A percentile compares a stretch with the other conserved stretches of the same genome.
Evolutionary conservation across 1,284 basidiomycete species (phyloP).

Genomic region (Heterobasidion irregulare): DNA sequence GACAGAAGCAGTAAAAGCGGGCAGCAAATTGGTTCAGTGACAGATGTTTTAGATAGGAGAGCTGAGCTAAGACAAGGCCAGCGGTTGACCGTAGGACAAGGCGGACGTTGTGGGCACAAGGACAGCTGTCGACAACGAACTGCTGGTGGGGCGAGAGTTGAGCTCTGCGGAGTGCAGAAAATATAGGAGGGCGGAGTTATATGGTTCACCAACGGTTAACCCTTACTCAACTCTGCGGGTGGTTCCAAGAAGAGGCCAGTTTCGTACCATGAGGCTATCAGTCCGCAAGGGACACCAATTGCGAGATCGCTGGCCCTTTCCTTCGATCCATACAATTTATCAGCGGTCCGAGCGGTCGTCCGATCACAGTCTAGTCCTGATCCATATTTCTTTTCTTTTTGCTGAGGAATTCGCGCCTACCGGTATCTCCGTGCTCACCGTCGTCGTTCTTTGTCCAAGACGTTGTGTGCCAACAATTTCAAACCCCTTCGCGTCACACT

Average conservation of each 20-base stretch:
- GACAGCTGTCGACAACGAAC: not conserved
- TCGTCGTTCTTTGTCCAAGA: not conserved
- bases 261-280: constrained; percentile 6
- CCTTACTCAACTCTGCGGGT: constrained; percentile 2
- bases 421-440: not conserved
- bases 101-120: not conserved
- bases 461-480: not conserved
- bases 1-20: constrained; percentile 17
- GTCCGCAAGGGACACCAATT: not conserved
- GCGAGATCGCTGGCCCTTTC: not conserved
- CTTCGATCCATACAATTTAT: not conserved
- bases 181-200: constrained; percentile 9
- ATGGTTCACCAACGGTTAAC: not conserved
- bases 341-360: not conserved
- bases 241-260: constrained; percentile 5
- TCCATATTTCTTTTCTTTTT: not conserved
- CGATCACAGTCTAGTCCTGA: not conserved
- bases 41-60: not conserved
- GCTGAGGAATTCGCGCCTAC: not conserved
- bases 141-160: not conserved
- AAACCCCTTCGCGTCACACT: not conserved
- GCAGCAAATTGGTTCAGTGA: constrained; percentile 7
- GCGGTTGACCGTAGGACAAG: not conserved
- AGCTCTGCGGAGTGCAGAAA: constrained; percentile 13
- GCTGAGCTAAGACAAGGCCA: constrained; percentile 1